Percentiles rank a stretch among this genome's conserved stretches.
Evolutionary conservation across 2,329 filamentous ascomycete species (phyloP).

Genomic region (Aspergillus pseudoviridinutans): DNA sequence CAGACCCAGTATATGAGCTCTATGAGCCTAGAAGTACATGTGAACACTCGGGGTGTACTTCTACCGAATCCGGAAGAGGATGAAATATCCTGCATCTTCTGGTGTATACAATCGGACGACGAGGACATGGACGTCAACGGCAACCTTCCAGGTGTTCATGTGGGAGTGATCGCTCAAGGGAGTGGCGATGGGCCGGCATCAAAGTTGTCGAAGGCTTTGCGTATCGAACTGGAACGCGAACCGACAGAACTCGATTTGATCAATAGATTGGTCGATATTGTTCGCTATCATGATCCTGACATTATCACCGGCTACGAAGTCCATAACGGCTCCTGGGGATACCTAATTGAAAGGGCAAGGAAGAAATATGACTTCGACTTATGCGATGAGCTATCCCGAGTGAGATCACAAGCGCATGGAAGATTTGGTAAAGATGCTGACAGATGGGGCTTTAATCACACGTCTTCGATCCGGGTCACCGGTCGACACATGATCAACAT

Average conservation of each 20-base stretch:
- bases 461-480: conserved; percentile 86
- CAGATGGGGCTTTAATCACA: conserved; percentile 90
- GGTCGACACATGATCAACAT: conserved; percentile 96
- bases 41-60: conserved; percentile 76
- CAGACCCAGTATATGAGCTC: conserved; percentile 93
- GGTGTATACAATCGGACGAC: conserved; percentile 78
- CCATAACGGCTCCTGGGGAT: conserved; percentile 91
- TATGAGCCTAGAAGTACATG: conserved; percentile 90
- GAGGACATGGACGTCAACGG: conserved; percentile 50
- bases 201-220: conserved; percentile 59
- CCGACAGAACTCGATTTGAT: conserved; percentile 78
- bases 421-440: conserved; percentile 83
- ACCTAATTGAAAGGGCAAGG: conserved; percentile 83
- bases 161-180: conserved; percentile 71
- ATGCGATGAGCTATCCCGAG: conserved; percentile 84
- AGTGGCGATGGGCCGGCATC: conserved; percentile 56
- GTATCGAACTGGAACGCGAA: conserved; percentile 68
- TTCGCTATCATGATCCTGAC: conserved; percentile 80
- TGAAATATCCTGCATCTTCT: conserved; percentile 83
- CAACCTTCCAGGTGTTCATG: conserved; percentile 48
- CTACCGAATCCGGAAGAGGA: conserved; percentile 88
- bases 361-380: conserved; percentile 85
- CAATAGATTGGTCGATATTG: conserved; percentile 79
- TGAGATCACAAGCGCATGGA: conserved; percentile 78
- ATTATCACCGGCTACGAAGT: conserved; percentile 94